Conservation (phyloP, 305 asterid genomes). For the Striga hermonthica region DNA sequence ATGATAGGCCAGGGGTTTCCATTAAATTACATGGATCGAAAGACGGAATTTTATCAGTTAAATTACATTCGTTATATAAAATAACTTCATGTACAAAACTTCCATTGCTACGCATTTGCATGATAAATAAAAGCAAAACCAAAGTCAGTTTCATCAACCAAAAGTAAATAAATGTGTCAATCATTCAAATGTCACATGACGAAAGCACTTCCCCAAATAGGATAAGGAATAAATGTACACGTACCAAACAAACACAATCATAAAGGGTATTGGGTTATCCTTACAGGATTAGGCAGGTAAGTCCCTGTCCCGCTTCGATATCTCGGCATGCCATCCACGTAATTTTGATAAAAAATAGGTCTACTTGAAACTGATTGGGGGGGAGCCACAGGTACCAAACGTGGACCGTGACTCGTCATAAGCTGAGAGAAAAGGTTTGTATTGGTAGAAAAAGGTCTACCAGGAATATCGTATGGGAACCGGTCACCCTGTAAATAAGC, state of each 20-base stretch:
- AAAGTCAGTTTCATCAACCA: neutral
- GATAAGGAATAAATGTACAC: neutral
- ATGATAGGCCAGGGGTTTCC: neutral
- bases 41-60: no score
- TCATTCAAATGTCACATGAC: neutral
- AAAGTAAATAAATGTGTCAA: neutral
- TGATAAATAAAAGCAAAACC: neutral
- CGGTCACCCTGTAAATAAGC: conserved; percentile 55
- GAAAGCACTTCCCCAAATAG: neutral
- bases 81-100: no score
- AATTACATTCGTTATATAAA: no score
- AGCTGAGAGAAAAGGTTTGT: conserved; percentile 55
- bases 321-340: conserved; percentile 79
- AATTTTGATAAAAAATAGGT: conserved; percentile 61
- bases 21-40: neutral
- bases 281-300: conserved; percentile 95
- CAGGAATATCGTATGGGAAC: conserved; percentile 66
- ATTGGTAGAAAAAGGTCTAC: conserved; percentile 62
- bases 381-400: conserved; percentile 64
- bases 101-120: no score
- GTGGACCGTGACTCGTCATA: conserved; percentile 61
- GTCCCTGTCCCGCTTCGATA: conserved; percentile 94
- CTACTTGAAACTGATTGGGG: conserved; percentile 61
- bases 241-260: conserved; percentile 21
- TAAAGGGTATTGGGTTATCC: conserved; percentile 31